Percentiles rank a stretch among this genome's conserved stretches.
phyloP scores from a whole-genome alignment of 257 asterid genomes.

The Orobanche coerulescens region DNA sequence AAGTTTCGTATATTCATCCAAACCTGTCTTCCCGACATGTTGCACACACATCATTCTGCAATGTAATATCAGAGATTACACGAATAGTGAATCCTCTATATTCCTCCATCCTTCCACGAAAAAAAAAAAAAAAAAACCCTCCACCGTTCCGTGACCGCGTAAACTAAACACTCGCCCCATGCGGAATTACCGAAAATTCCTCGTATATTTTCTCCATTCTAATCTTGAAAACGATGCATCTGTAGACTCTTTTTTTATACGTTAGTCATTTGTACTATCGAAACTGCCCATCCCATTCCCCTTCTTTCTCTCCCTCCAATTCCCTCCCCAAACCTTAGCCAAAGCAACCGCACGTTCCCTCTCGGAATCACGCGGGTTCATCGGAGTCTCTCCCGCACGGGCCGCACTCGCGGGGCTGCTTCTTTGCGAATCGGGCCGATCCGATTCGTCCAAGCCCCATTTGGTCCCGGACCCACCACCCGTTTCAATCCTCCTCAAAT shows the following conservation, averaged over 20 bases:
- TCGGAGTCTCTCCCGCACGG: conserved; percentile 47
- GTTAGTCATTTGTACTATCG: conserved; percentile 44
- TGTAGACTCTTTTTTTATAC: neutral
- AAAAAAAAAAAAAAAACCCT: too few relatives aligned
- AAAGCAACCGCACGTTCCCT: conserved; percentile 86
- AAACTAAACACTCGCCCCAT: neutral
- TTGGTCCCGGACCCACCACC: conserved; percentile 56
- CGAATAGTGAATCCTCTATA: conserved; percentile 10
- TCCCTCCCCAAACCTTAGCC: conserved; percentile 95
- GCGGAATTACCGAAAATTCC: conserved; percentile 13
- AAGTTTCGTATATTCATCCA: too few relatives aligned
- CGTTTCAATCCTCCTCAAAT: conserved; percentile 52
- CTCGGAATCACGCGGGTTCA: conserved; percentile 52
- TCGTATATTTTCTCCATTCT: too few relatives aligned
- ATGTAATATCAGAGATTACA: conserved; percentile 20
- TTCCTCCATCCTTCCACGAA: neutral
- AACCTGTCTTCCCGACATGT: too few relatives aligned
- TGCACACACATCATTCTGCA: conserved; percentile 13
- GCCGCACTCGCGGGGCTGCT: conserved; percentile 68
- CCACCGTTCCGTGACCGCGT: neutral
- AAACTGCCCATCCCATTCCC: conserved; percentile 43
- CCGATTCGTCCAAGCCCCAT: conserved; percentile 61
- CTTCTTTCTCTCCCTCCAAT: conserved; percentile 69
- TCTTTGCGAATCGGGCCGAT: conserved; percentile 42
- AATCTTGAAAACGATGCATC: neutral